These are phyloP conservation scores for Phalaenopsis equestris DNA, from an alignment of 106 monocot genomes.

Conservation along the genomic window DNA sequence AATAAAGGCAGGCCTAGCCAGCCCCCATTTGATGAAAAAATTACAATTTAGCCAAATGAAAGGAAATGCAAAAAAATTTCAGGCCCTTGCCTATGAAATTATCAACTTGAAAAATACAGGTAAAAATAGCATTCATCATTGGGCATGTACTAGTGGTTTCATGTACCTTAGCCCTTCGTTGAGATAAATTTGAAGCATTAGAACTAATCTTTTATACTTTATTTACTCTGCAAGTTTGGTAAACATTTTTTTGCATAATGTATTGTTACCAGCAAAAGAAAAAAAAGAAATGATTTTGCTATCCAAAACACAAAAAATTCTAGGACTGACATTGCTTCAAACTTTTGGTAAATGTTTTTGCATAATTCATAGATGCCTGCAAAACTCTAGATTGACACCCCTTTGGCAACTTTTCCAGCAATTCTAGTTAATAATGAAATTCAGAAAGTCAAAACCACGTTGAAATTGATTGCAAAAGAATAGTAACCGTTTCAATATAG, in stretches of 20 bases:
- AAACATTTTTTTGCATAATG: too few relatives aligned
- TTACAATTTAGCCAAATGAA: too few relatives aligned
- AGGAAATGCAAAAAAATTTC: neutral
- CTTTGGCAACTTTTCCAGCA: neutral
- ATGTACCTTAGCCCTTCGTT: neutral
- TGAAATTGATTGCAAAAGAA: neutral
- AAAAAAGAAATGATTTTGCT: neutral
- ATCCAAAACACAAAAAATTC: neutral
- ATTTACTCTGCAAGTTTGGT: neutral
- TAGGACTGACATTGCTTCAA: too few relatives aligned
- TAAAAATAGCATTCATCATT: neutral
- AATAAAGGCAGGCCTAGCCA: too few relatives aligned
- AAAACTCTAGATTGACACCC: neutral
- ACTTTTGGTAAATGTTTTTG: too few relatives aligned
- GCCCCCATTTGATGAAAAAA: too few relatives aligned
- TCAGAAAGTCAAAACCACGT: neutral
- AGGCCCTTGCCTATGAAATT: neutral
- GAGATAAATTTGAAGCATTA: neutral
- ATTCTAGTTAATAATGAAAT: neutral
- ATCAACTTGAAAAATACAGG: neutral
- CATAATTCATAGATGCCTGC: too few relatives aligned
- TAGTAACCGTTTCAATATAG: neutral
- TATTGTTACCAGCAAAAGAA: too few relatives aligned
- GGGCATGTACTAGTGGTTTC: neutral
- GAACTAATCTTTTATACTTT: neutral